A percentile compares a stretch with the other conserved stretches of the same genome.
Evolutionary conservation across 2,329 filamentous ascomycete genomes (phyloP).

Genomic region (Aspergillus sp.): DNA sequence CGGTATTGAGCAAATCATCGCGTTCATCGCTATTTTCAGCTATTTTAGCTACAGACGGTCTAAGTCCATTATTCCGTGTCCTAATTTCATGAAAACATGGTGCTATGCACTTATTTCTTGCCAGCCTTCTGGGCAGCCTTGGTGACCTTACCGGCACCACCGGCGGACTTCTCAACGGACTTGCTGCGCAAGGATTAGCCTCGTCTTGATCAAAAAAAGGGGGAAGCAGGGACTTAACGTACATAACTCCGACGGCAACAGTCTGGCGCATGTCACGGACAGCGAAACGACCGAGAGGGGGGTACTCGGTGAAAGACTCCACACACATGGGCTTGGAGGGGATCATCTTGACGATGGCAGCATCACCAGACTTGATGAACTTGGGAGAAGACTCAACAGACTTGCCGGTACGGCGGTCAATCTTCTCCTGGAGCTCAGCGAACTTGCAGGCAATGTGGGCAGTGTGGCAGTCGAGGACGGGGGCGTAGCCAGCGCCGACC

Average conservation of each 20-base stretch:
- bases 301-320: slow-evolving; percentile 99
- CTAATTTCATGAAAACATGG: slow-evolving; percentile 2
- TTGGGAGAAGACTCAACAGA: slow-evolving; percentile 87
- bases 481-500: slow-evolving; percentile 98
- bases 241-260: slow-evolving; percentile 34
- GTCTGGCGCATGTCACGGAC: slow-evolving; percentile 83
- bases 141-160: slow-evolving; percentile 59
- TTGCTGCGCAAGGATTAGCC: slow-evolving; percentile 46
- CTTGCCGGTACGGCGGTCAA: slow-evolving; percentile 99
- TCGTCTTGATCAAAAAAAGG: no score
- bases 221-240: no score
- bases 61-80: slow-evolving; percentile 8
- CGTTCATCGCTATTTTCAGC: slow-evolving; percentile 2
- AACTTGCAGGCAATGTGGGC: slow-evolving; percentile 99
- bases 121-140: slow-evolving; percentile 64
- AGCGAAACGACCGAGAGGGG: slow-evolving; percentile 98
- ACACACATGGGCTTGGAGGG: slow-evolving; percentile 99
- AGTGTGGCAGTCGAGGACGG: slow-evolving; percentile 99
- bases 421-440: slow-evolving; percentile 98
- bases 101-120: slow-evolving; percentile 18
- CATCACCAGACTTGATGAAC: slow-evolving; percentile 99
- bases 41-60: slow-evolving; percentile 1
- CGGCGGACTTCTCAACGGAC: slow-evolving; percentile 67
- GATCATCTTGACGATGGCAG: slow-evolving; percentile 99
- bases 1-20: neutral